Evolutionary conservation across 2,329 filamentous ascomycete species (phyloP).

Genomic region (Sarocladiaceae sp.): DNA sequence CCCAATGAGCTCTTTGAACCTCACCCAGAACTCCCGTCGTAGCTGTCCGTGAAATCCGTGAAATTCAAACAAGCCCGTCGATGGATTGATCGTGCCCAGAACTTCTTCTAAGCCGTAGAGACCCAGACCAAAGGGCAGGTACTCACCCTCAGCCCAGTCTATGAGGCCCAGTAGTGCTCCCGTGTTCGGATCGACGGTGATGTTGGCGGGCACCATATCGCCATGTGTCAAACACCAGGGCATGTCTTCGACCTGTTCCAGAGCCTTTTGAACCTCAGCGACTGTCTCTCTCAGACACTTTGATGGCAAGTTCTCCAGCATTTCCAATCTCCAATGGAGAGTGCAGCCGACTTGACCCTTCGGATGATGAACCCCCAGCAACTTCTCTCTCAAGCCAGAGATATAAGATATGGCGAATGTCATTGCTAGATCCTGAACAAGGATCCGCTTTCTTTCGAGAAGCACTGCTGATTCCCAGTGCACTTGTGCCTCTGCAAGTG

Average conservation of each 20-base stretch:
- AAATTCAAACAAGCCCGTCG: conserved; percentile 33
- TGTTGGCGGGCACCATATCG: conserved; percentile 51
- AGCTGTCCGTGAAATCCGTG: conserved; percentile 35
- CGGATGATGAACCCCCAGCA: conserved; percentile 1
- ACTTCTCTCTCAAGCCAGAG: conserved; percentile 4
- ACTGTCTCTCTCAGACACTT: conserved; percentile 23
- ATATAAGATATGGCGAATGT: conserved; percentile 34
- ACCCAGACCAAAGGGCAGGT: conserved; percentile 51
- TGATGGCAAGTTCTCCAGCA: conserved; percentile 28
- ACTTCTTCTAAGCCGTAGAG: conserved; percentile 57
- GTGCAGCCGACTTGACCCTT: conserved; percentile 33
- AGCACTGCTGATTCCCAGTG: conserved; percentile 23
- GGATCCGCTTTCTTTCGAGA: no score
- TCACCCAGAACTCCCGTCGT: conserved; percentile 43
- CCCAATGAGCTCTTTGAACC: conserved; percentile 27
- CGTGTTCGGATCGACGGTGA: conserved; percentile 40
- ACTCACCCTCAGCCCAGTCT: conserved; percentile 60
- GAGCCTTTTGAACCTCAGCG: conserved; percentile 17
- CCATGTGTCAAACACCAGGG: conserved; percentile 56
- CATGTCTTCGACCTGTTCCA: conserved; percentile 32
- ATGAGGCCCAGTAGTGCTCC: conserved; percentile 47
- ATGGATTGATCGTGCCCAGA: conserved; percentile 37
- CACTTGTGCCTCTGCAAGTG: conserved; percentile 20
- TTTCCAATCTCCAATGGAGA: conserved; percentile 31
- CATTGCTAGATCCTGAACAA: conserved; percentile 35